Base-by-base conservation (phyloP, 164 flowering plant species). In the Kalanchoe fedtschenkoi region DNA sequence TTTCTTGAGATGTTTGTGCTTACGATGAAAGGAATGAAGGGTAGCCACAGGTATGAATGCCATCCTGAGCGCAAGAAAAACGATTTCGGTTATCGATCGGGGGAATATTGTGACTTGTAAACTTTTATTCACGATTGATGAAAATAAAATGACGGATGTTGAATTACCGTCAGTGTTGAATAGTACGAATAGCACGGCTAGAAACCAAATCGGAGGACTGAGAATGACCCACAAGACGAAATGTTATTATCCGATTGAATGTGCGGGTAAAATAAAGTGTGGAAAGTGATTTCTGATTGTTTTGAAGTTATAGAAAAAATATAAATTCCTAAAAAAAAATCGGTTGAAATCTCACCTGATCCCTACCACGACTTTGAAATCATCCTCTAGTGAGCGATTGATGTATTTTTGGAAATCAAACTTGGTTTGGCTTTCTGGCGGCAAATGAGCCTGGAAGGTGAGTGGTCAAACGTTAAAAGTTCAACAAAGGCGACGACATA, bases 321-420 rank as follows among this genome's bases (percentile, higher is more conserved):
- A 8, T 8, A 39, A 8, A 39, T 39, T 39, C 8, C 15, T 39
- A 15, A 39, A 15, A 8, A 39, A 39, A 8, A 39, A 3, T 15
- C 13, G 14, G 34, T 57, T 30, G 22, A 30, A 4, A 1, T 58
- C 62, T 8, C 5, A 89, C 96, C 88, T 89, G 68, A 89, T 87
- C 1, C 87, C 85, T 4, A 89, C 95, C 1, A 89, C 97, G 4
- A 79, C 84, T 57, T 89, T 87, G 85, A 89, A 89, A 70, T 89
- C 97, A 61, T 87, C 97, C 67, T 89, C 97, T 0, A 89, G 77
- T 6, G 97, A 87, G 76, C 91, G 74, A 0, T 81, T 81, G 62
- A 87, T 87, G 68, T 90, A 90, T 21, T 80, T 83, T 39, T 80
- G 97, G 67, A 90, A 90, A 68, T 90, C 72, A 54, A 90, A 90